Evolutionary conservation across 805 yeast genomes (phyloP).

Genomic region (Groenewaldozyma tartarivorans): DNA sequence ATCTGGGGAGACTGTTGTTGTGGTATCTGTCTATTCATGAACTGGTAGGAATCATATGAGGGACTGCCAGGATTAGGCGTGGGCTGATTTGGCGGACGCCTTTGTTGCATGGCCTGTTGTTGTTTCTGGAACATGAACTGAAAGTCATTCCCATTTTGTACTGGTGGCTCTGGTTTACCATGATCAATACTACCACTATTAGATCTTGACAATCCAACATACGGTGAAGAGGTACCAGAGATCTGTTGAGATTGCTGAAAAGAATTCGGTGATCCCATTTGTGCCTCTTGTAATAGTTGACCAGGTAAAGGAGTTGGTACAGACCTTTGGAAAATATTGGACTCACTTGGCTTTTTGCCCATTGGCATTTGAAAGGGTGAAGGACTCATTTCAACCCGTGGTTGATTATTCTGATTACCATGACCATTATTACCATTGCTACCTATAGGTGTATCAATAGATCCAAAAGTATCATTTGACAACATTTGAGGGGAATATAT

Average conservation of each 20-base stretch:
- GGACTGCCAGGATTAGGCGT: not conserved
- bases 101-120: slow-evolving; percentile 11
- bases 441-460: not conserved
- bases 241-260: slow-evolving; percentile 19
- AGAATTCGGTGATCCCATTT: slow-evolving; percentile 6
- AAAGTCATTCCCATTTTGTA: slow-evolving; percentile 6
- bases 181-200: not conserved
- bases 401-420: not conserved
- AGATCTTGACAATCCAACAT: too few species aligned
- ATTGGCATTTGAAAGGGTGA: not conserved
- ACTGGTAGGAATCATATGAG: slow-evolving; percentile 24
- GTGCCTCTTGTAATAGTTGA: slow-evolving; percentile 18
- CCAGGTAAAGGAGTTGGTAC: slow-evolving; percentile 18
- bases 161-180: slow-evolving; percentile 2
- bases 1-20: not conserved
- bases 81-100: slow-evolving; percentile 42
- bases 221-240: not conserved
- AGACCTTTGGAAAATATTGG: slow-evolving; percentile 9
- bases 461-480: slow-evolving; percentile 1
- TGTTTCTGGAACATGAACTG: slow-evolving; percentile 15
- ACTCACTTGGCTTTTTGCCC: not conserved
- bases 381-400: not conserved
- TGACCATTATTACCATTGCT: not conserved
- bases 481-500: slow-evolving; percentile 13
- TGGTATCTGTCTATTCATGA: slow-evolving; percentile 38